Percentiles rank a stretch among this genome's conserved stretches.
Evolutionary conservation across 257 asterid species (phyloP).

Genomic region (Solanum neorickii): DNA sequence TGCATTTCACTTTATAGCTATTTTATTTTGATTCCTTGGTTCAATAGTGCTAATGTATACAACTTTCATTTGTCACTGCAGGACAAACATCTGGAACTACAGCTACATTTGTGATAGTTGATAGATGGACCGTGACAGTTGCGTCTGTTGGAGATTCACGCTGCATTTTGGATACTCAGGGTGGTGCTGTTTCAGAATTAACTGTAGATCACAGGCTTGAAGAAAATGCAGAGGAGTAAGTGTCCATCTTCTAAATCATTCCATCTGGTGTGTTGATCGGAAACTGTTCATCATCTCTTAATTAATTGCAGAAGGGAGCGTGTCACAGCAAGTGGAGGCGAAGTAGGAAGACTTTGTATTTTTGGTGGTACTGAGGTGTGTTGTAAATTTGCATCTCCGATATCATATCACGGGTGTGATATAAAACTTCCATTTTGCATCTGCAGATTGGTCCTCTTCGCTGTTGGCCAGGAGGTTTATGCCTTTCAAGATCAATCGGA

Average conservation of each 20-base stretch:
- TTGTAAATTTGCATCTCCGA: background rate
- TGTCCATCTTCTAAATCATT: background rate
- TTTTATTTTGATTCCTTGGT: background rate
- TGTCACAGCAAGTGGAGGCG: conserved; percentile 86
- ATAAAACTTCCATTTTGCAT: background rate
- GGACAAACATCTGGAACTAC: conserved; percentile 94
- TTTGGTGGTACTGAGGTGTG: conserved; percentile 68
- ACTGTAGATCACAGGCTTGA: conserved; percentile 90
- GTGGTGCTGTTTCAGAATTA: conserved; percentile 47
- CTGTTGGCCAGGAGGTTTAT: conserved; percentile 81
- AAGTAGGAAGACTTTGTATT: conserved; percentile 69
- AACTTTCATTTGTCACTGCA: conserved; percentile 3
- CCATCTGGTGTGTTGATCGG: background rate
- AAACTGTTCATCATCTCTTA: background rate
- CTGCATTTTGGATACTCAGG: conserved; percentile 73
- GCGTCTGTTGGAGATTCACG: conserved; percentile 95
- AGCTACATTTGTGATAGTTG: conserved; percentile 69
- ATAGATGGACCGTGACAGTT: conserved; percentile 85
- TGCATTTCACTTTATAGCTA: background rate
- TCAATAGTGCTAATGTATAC: background rate
- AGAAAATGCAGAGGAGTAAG: conserved; percentile 79
- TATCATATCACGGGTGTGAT: background rate
- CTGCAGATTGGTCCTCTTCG: conserved; percentile 64
- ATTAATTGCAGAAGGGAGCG: conserved; percentile 57
- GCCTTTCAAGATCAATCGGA: conserved; percentile 76